These are phyloP conservation scores for Furcasterigmium sp. DNA, from an alignment of 2,329 filamentous ascomycete species.

Conservation along the genomic window DNA sequence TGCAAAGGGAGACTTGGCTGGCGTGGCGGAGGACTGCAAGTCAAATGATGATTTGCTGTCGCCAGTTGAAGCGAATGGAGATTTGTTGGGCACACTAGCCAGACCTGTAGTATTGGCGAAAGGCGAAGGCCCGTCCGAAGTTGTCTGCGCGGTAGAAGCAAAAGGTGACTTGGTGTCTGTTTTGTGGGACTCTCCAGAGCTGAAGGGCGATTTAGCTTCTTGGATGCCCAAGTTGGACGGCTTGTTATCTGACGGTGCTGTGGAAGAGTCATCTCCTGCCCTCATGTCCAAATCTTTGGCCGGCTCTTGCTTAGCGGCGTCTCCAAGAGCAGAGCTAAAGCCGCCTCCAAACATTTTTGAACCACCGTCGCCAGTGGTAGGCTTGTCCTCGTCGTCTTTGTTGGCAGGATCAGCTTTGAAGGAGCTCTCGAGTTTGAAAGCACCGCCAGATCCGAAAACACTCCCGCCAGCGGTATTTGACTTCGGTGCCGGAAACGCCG, in stretches of 20 bases:
- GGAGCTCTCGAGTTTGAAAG: conserved; percentile 63
- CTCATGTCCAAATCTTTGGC: conserved; percentile 52
- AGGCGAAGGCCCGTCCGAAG: too few species aligned
- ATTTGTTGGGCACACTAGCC: background rate
- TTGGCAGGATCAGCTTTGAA: conserved; percentile 61
- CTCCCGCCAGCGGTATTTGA: conserved; percentile 27
- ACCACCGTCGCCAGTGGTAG: conserved; percentile 34
- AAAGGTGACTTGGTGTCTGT: background rate
- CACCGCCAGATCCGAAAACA: conserved; percentile 38
- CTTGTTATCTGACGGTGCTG: too few species aligned
- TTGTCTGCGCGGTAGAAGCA: too few species aligned
- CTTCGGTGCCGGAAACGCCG: conserved; percentile 31
- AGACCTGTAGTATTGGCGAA: too few species aligned
- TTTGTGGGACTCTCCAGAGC: background rate
- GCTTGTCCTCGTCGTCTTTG: conserved; percentile 53
- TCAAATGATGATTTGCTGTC: background rate
- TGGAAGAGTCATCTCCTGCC: conserved; percentile 8
- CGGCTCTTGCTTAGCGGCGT: conserved; percentile 32
- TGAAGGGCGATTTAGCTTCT: background rate
- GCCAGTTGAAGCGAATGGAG: background rate
- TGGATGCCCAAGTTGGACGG: too few species aligned
- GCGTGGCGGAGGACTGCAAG: background rate
- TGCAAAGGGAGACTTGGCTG: too few species aligned
- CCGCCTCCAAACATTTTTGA: conserved; percentile 51
- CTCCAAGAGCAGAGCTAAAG: conserved; percentile 55